Conservation (phyloP, 331 rosid species). For the Spiraea crenata region DNA sequence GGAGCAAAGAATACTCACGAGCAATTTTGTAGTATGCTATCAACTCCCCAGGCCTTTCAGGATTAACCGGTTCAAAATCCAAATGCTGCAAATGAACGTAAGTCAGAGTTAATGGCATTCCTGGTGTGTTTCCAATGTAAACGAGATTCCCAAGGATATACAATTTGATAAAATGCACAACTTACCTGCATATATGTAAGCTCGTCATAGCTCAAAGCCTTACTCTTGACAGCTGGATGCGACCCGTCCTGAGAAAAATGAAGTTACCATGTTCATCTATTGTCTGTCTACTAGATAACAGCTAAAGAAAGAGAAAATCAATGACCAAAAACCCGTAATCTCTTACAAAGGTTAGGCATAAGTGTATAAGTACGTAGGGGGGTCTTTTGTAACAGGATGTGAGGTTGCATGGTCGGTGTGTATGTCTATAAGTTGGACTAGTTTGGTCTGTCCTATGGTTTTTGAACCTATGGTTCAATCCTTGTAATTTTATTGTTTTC, state of each 20-base stretch:
- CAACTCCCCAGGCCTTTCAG: slow-evolving; percentile 85
- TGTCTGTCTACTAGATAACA: slow-evolving; percentile 14
- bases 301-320: slow-evolving; percentile 22
- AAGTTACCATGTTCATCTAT: slow-evolving; percentile 20
- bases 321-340: background rate
- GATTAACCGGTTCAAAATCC: slow-evolving; percentile 60
- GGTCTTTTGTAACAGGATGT: too few relatives aligned
- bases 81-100: slow-evolving; percentile 69
- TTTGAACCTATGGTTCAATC: too few relatives aligned
- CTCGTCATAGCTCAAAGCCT: slow-evolving; percentile 76
- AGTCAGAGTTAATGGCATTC: slow-evolving; percentile 23
- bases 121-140: background rate
- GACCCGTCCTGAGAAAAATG: slow-evolving; percentile 71
- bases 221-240: slow-evolving; percentile 60
- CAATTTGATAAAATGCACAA: background rate
- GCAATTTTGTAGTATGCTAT: slow-evolving; percentile 96
- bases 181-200: slow-evolving; percentile 87
- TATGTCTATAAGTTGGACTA: too few relatives aligned
- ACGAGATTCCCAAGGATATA: slow-evolving; percentile 11
- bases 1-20: slow-evolving; percentile 38
- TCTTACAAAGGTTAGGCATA: slow-evolving; percentile 14
- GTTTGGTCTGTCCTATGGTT: too few relatives aligned
- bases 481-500: too few relatives aligned
- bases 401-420: too few relatives aligned
- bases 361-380: too few relatives aligned